Evolutionary conservation across 441 rosid species (phyloP).

Genomic region (Bruguiera hainesii): DNA sequence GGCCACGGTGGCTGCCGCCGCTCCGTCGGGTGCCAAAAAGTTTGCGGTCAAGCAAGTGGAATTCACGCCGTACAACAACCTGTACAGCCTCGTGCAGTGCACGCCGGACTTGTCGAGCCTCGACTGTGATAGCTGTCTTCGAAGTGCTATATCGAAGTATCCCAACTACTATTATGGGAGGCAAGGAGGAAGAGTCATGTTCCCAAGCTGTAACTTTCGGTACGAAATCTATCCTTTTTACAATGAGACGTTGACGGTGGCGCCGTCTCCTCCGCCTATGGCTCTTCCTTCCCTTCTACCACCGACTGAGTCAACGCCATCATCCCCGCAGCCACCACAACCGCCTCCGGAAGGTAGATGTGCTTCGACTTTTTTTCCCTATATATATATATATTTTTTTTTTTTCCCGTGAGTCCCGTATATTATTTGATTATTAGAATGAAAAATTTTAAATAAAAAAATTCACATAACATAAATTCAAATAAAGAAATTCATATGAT

Average conservation of each 20-base stretch:
- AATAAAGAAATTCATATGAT: too few relatives aligned
- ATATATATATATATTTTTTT: neutral
- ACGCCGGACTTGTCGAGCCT: conserved; percentile 12
- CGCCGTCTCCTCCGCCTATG: neutral
- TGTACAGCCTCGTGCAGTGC: conserved; percentile 13
- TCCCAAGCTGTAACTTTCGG: conserved; percentile 29
- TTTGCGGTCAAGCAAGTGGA: conserved; percentile 1
- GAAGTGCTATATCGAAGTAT: neutral
- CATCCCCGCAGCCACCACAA: neutral
- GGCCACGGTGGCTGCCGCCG: neutral
- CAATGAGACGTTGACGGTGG: neutral
- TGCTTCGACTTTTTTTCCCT: neutral
- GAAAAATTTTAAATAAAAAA: too few relatives aligned
- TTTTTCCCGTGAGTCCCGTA: too few relatives aligned
- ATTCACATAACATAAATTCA: too few relatives aligned
- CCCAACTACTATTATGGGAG: neutral
- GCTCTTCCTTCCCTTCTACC: neutral
- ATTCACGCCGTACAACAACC: neutral
- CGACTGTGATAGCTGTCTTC: neutral
- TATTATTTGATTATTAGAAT: too few relatives aligned
- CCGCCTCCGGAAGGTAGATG: neutral
- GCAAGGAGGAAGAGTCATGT: conserved; percentile 22
- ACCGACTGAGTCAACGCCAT: neutral
- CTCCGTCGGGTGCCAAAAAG: neutral
- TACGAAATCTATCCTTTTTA: conserved; percentile 18